phyloP scores from a whole-genome alignment of 2,329 filamentous ascomycete species.

The Dactylellina sp. region DNA sequence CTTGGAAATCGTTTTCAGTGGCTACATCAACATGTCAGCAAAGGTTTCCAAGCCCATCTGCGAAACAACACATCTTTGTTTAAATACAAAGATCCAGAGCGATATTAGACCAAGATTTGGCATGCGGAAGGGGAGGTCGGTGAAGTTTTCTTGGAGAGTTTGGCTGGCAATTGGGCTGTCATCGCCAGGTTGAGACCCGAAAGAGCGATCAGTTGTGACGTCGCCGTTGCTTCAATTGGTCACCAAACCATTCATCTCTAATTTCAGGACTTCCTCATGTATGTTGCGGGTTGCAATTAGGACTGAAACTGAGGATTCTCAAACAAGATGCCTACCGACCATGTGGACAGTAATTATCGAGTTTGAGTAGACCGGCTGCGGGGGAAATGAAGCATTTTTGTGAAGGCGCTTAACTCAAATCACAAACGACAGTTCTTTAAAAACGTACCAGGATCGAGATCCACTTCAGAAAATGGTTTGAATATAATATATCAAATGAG shows the following conservation, averaged over 20 bases:
- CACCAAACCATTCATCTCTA: conserved; percentile 16
- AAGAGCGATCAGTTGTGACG: conserved; percentile 34
- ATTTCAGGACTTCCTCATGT: conserved; percentile 35
- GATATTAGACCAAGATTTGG: too few species aligned
- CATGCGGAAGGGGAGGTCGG: neutral
- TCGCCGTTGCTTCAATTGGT: conserved; percentile 48
- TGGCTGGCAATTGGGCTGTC: conserved; percentile 8
- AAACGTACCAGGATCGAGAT: conserved; percentile 31
- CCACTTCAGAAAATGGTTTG: neutral
- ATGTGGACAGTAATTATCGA: conserved; percentile 15
- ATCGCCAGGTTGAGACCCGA: conserved; percentile 3
- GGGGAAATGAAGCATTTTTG: conserved; percentile 47
- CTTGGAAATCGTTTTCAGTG: neutral
- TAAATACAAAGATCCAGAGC: too few species aligned
- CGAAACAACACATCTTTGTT: too few species aligned
- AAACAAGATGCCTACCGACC: conserved; percentile 1
- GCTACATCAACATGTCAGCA: neutral
- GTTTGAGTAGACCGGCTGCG: conserved; percentile 18
- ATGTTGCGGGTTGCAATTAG: conserved; percentile 32
- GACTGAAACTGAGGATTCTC: neutral
- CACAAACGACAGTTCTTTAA: conserved; percentile 19
- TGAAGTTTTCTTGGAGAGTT: neutral
- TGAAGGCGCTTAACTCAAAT: conserved; percentile 47
- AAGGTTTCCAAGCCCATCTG: too few species aligned
- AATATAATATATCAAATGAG: neutral